A percentile compares a stretch with the other conserved stretches of the same genome.
Conservation (phyloP, 352 stramenopile genomes). For the Phytophthora ramorum region DNA sequence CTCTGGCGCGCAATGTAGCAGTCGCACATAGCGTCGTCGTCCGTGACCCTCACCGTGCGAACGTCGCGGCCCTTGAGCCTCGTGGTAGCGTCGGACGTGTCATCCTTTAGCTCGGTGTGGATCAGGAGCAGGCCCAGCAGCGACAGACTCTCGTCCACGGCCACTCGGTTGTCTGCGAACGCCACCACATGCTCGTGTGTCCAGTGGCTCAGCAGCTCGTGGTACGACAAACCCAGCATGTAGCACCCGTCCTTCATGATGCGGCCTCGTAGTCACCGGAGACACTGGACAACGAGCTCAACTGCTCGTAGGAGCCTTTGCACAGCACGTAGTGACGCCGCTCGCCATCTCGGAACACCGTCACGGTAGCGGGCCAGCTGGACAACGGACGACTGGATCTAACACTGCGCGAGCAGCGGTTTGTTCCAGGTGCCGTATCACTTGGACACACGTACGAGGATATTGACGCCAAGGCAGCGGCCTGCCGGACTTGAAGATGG, state of each 20-base stretch:
- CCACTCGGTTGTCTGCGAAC: slow-evolving; percentile 53
- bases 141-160: slow-evolving; percentile 71
- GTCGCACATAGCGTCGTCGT: slow-evolving; percentile 68
- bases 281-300: slow-evolving; percentile 45
- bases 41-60: slow-evolving; percentile 80
- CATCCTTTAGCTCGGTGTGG: slow-evolving; percentile 80
- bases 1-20: slow-evolving; percentile 56
- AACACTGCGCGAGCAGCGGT: no score
- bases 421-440: no score
- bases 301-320: slow-evolving; percentile 79
- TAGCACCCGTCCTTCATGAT: slow-evolving; percentile 71
- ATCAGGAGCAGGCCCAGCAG: slow-evolving; percentile 83
- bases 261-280: slow-evolving; percentile 57
- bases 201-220: no score
- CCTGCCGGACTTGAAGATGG: slow-evolving; percentile 1
- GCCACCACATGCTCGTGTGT: slow-evolving; percentile 28
- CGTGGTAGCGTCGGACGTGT: slow-evolving; percentile 63
- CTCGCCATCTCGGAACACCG: slow-evolving; percentile 48
- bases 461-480: no score
- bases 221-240: slow-evolving; percentile 27
- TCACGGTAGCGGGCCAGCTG: slow-evolving; percentile 51
- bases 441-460: no score
- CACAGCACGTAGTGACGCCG: slow-evolving; percentile 64
- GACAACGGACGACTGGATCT: no score
- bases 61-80: slow-evolving; percentile 71